A percentile compares a stretch with the other conserved stretches of the same genome.
phyloP scores from a whole-genome alignment of 2,329 filamentous ascomycete species.

The Purpureocillium lavendulum region DNA sequence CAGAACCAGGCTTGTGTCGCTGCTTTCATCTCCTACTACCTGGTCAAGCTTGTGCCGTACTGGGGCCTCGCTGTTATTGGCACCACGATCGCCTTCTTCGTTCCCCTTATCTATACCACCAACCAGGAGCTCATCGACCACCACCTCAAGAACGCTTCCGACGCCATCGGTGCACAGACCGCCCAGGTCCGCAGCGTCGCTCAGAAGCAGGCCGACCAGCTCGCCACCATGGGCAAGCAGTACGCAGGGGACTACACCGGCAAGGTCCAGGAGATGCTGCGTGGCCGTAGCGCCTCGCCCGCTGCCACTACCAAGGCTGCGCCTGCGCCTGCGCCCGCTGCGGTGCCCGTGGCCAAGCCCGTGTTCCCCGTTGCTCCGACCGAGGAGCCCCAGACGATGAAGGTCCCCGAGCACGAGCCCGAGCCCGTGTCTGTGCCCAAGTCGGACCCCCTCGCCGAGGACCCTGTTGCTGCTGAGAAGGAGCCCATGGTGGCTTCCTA shows the following conservation, averaged over 20 bases:
- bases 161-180: conserved; percentile 54
- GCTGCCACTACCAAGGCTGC: conserved; percentile 25
- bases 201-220: conserved; percentile 55
- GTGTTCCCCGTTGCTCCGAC: conserved; percentile 28
- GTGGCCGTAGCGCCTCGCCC: conserved; percentile 36
- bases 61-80: conserved; percentile 58
- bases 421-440: conserved; percentile 15
- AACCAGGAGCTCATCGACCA: conserved; percentile 64
- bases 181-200: conserved; percentile 53
- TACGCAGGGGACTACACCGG: conserved; percentile 60
- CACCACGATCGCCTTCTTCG: conserved; percentile 52
- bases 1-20: conserved; percentile 43
- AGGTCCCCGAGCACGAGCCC: conserved; percentile 10
- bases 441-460: conserved; percentile 11
- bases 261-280: conserved; percentile 58
- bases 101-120: conserved; percentile 54
- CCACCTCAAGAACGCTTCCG: conserved; percentile 48
- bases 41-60: conserved; percentile 62
- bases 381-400: conserved; percentile 23
- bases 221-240: conserved; percentile 56
- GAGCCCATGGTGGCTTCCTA: conserved; percentile 21
- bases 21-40: conserved; percentile 58
- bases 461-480: conserved; percentile 17
- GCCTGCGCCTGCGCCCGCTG: conserved; percentile 15
- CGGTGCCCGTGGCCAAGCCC: conserved; percentile 25